phyloP scores from a whole-genome alignment of 1,284 basidiomycete species.

The Ceratobasidium sp. region DNA sequence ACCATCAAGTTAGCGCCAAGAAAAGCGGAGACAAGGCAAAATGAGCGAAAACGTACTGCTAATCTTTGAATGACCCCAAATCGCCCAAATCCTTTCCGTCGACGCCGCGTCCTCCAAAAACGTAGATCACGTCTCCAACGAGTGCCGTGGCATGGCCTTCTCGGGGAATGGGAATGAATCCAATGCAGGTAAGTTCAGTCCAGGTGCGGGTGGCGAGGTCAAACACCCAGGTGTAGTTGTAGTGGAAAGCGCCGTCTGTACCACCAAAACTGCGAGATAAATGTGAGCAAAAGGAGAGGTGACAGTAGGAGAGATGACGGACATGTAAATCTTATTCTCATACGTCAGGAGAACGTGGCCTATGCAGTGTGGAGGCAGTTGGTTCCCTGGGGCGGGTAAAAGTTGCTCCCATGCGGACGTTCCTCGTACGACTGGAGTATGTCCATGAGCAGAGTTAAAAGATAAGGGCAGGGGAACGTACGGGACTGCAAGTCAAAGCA shows the following conservation, averaged over 20 bases:
- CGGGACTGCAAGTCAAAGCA: slow-evolving; percentile 94
- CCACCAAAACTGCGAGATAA: slow-evolving; percentile 84
- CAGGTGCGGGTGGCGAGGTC: slow-evolving; percentile 85
- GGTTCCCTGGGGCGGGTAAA: slow-evolving; percentile 69
- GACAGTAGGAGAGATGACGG: slow-evolving; percentile 54
- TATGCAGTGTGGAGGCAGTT: slow-evolving; percentile 87
- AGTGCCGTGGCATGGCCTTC: slow-evolving; percentile 98
- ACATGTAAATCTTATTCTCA: slow-evolving; percentile 90
- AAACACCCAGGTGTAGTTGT: slow-evolving; percentile 99
- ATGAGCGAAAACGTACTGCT: slow-evolving; percentile 72
- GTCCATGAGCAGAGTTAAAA: background rate
- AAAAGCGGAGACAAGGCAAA: background rate
- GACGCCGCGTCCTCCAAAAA: slow-evolving; percentile 97
- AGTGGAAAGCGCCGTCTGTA: slow-evolving; percentile 98
- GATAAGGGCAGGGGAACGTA: slow-evolving; percentile 61
- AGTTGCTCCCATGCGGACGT: slow-evolving; percentile 83
- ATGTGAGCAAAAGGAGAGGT: background rate
- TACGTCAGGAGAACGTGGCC: slow-evolving; percentile 88
- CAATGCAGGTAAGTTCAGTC: slow-evolving; percentile 96
- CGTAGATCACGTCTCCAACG: slow-evolving; percentile 98
- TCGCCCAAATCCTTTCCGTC: slow-evolving; percentile 98
- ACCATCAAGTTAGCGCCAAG: background rate
- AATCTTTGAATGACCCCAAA: slow-evolving; percentile 94
- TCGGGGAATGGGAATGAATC: slow-evolving; percentile 95
- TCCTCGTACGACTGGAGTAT: slow-evolving; percentile 62